Base-by-base conservation (phyloP, 2,329 filamentous ascomycete species). In the Penicillium sp. region DNA sequence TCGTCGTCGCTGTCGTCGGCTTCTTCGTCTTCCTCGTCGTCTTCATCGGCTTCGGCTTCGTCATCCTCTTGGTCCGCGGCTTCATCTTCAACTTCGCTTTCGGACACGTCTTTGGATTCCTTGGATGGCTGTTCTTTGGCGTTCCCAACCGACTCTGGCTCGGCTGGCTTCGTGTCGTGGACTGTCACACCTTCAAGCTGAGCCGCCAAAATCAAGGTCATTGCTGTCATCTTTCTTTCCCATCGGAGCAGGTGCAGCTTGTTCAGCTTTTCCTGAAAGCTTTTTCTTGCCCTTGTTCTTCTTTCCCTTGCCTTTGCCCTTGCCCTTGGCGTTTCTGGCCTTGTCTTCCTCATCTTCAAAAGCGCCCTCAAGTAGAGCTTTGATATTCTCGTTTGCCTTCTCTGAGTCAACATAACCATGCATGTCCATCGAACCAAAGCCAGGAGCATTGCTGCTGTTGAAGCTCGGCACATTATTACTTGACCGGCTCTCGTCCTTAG, bases 381-480 rank as follows among this genome's bases (percentile, higher is more conserved):
- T 75, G 42, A 77, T 75, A 44, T 75, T 73, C 47, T 77, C 74
- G 40, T 72, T 74, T n/a, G 74, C 74, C 51, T 76, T 74, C 9
- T 63, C 70, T 1, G 69, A 60, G 49, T 76, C 73, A 20, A 77
- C 65, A 54, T 75, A 77, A 1, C 73, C 73, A 56, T 75, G 73
- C 9, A 77, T 73, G 55, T 83, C 80, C 13, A 73, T 68, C 0
- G 75, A 70, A 4, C 77, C 77, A 56, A 81, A 81, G 6, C 69
- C 68, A 18, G 52, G 23, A 23, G 76, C 71, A 27, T 74, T 66
- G 11, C 68, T 65, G 20, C 77, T 37, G 5, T 20, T 16, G 22
- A 37, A 37, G 20, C 14, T 68, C 1, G 65, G 70, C 7, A 66
- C 63, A 3, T 64, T 70, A n/a, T 64, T 68, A 54, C 77, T 75